Percentiles rank a stretch among this genome's conserved stretches.
Conservation (phyloP, 176 grass and related monocot species). For the Aechmea fasciata region DNA sequence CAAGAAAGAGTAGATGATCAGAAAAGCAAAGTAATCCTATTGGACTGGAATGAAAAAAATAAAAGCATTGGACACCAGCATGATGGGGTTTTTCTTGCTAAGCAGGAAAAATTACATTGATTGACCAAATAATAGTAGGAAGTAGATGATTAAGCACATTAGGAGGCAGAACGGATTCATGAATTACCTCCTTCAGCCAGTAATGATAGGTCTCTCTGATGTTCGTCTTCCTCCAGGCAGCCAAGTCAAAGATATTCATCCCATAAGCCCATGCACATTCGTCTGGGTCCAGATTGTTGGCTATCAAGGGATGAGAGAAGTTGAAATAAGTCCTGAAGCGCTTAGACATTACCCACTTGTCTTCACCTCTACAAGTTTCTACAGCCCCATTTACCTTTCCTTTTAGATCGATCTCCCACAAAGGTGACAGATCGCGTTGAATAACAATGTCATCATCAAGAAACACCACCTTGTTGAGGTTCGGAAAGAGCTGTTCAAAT, state of each 20-base stretch:
- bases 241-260: slow-evolving; percentile 87
- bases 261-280: slow-evolving; percentile 93
- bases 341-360: slow-evolving; percentile 93
- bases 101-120: neutral
- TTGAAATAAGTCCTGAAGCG: slow-evolving; percentile 90
- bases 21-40: too few relatives aligned
- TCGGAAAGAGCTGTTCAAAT: slow-evolving; percentile 68
- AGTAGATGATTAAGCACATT: neutral
- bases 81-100: too few relatives aligned
- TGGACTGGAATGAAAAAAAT: too few relatives aligned
- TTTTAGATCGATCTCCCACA: slow-evolving; percentile 68
- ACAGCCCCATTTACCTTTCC: slow-evolving; percentile 93
- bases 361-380: slow-evolving; percentile 73
- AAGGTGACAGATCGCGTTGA: slow-evolving; percentile 72
- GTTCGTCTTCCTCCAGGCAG: slow-evolving; percentile 74
- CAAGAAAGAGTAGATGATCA: too few relatives aligned
- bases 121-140: neutral
- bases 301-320: slow-evolving; percentile 76
- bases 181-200: slow-evolving; percentile 82
- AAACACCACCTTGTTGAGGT: slow-evolving; percentile 86
- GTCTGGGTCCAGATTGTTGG: slow-evolving; percentile 62
- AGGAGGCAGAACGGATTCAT: neutral
- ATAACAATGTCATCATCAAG: slow-evolving; percentile 89
- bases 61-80: too few relatives aligned
- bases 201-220: slow-evolving; percentile 87